Base-by-base conservation (phyloP, 176 grass and related monocot genomes). In the Raddia guianensis region DNA sequence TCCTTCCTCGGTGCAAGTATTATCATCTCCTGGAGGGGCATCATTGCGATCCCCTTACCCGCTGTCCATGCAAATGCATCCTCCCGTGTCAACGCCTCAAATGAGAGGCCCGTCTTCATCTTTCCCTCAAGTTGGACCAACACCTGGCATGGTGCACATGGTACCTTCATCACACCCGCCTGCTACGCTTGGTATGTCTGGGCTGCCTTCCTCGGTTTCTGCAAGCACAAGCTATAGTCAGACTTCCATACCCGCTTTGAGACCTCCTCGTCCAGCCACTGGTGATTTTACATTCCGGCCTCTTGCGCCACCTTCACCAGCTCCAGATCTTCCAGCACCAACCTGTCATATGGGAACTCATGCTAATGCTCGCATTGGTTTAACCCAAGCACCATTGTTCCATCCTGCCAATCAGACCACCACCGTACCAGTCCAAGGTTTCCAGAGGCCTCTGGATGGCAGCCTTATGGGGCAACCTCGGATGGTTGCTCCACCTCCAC, bases 281-380 rank as follows among this genome's bases (percentile, higher is more conserved):
- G 81, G 86, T 33, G 84, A 98, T 87, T 95, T 98, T 71, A 92
- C 95, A 35, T 98, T 91, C 84, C 84, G 76, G n/a, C 92, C 86
- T 82, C 60, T 63, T 3, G 55, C 48, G 45, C 33, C 77, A 56
- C 76, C 78, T 73, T 47, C 33, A 8, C 74, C 51, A 46, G 12
- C 60, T 71, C 66, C 47, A 49, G 76, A 63, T 3, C 70, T 77
- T 66, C 6, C 56, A 66, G 76, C 76, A 80, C 18, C 55, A 12
- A 64, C 54, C 3, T 10, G 15, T 68, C 85, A 88, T 59, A 51
- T 69, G 66, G 72, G 42, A 53, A 66, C 60, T 50, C 90, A 86
- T 8, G 80, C 49, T 33, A 63, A 58, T 34, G 20, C 7, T 69
- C 79, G 16, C 1, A 68, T 82, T 67, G 77, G 84, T 85, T 72